These are phyloP conservation scores for Microdochium bolleyi DNA, from an alignment of 2,329 filamentous ascomycete species.

Conservation along the genomic window DNA sequence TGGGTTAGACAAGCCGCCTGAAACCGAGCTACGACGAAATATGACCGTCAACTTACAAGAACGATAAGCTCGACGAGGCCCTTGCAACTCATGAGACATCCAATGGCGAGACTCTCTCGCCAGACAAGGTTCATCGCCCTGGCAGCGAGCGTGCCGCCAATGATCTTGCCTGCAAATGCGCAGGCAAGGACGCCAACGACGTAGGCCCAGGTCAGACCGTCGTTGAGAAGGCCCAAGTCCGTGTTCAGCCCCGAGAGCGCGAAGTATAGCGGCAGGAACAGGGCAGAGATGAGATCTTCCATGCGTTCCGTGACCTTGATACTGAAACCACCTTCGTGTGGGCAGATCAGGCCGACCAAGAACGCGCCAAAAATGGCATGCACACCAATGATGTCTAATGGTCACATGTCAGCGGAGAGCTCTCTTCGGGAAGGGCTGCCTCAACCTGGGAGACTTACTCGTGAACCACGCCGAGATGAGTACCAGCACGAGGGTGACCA, in stretches of 20 bases:
- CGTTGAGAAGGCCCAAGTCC: slow-evolving; percentile 74
- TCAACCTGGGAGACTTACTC: slow-evolving; percentile 25
- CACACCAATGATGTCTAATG: slow-evolving; percentile 77
- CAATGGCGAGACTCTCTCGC: slow-evolving; percentile 85
- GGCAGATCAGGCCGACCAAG: slow-evolving; percentile 80
- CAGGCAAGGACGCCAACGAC: slow-evolving; percentile 75
- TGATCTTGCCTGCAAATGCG: slow-evolving; percentile 79
- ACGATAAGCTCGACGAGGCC: slow-evolving; percentile 92
- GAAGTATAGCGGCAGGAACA: slow-evolving; percentile 90
- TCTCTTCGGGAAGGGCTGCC: neutral
- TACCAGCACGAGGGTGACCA: slow-evolving; percentile 71
- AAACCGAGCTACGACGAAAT: neutral
- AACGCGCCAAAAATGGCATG: slow-evolving; percentile 95
- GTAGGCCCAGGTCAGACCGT: slow-evolving; percentile 81
- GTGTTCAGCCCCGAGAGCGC: slow-evolving; percentile 86
- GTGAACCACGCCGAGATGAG: slow-evolving; percentile 60
- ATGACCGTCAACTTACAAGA: slow-evolving; percentile 47
- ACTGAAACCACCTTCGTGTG: slow-evolving; percentile 81
- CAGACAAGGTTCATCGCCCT: slow-evolving; percentile 70
- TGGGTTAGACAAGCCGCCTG: neutral
- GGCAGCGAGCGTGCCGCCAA: slow-evolving; percentile 74
- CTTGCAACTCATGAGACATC: slow-evolving; percentile 92
- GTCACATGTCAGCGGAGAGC: slow-evolving; percentile 38
- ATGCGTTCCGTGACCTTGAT: slow-evolving; percentile 92
- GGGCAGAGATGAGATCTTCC: slow-evolving; percentile 76